Evolutionary conservation across 345 rosid species (phyloP), one percentile per base, ranked within the genome.

Genomic region (Murraya koenigii): DNA sequence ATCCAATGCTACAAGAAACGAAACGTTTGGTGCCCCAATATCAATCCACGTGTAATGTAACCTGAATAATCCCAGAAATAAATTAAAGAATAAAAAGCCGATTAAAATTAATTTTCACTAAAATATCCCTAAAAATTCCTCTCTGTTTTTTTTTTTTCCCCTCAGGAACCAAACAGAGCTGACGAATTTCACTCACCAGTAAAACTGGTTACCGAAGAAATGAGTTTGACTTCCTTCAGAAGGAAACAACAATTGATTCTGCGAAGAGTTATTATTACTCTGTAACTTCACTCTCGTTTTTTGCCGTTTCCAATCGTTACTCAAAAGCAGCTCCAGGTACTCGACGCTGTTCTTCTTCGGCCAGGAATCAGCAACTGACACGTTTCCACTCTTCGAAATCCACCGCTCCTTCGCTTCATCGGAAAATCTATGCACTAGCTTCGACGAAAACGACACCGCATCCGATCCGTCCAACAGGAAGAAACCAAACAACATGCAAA

Each of bases 1-100:
- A 77, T 94, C 98, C 87, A 94, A 78, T 17, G 98, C 98, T 75
- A 94, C 95, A 56, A 94, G 94, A 86, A 90, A 94, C 35, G 98
- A 88, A 44, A 89, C 91, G 55, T 69, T 90, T 6, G 95, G 97
- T 8, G 93, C 88, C 77, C 98, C 98, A 22, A 94, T 86, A 56
- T 94, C 93, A 67, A 94, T 89, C 98, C 95, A 92, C 36, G 89
- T 84, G 79, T 92, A 94, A 74, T 94, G 95, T 59, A 94, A 79
- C 98, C 97, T 92, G 81, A 56, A 72, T 26, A 66, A 30, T 26
- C 19, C 59, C 89, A 58, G 11, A 44, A 44, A 44, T 44, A 44
- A 44, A 41, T 41, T 2, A 41, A 10, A 41, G 49, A 41, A 41
- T 41, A 2, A 41, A 44, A 13, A 44, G 49, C 17, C 49, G 17